Conservation (phyloP, 1,284 basidiomycete species). For the Coriolopsis trogii region DNA sequence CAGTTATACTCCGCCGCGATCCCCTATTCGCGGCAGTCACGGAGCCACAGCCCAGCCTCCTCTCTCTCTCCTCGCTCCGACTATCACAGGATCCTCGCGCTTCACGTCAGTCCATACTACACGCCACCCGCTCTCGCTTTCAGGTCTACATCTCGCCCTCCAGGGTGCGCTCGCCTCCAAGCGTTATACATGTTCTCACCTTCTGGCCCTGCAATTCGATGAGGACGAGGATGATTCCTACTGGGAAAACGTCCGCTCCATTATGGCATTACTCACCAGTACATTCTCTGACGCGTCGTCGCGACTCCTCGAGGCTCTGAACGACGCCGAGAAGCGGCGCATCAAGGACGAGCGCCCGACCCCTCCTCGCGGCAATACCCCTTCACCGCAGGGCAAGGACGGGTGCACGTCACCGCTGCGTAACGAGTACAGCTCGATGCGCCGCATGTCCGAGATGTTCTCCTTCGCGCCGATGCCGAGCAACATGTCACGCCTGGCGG, state of each 20-base stretch:
- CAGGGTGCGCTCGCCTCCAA: constrained; percentile 68
- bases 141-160: constrained; percentile 59
- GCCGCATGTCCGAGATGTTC: constrained; percentile 34
- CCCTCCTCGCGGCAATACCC: constrained; percentile 31
- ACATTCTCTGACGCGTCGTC: constrained; percentile 66
- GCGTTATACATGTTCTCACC: constrained; percentile 74
- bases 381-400: constrained; percentile 13
- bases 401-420: constrained; percentile 13
- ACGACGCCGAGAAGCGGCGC: constrained; percentile 53
- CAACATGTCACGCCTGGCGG: constrained; percentile 64
- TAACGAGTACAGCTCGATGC: constrained; percentile 2
- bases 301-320: constrained; percentile 61
- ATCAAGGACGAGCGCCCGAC: constrained; percentile 52
- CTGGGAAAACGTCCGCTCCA: constrained; percentile 79
- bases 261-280: constrained; percentile 67
- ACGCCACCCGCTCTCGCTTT: constrained; percentile 66
- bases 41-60: constrained; percentile 5
- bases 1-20: constrained; percentile 24
- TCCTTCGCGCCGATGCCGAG: constrained; percentile 75
- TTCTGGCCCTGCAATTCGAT: constrained; percentile 72
- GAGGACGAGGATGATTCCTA: constrained; percentile 61
- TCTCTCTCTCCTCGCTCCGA: constrained; percentile 26
- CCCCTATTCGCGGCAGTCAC: constrained; percentile 7
- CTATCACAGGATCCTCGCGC: constrained; percentile 35
- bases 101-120: constrained; percentile 63